Evolutionary conservation across 805 yeast species (phyloP).

Genomic region (Saitoella complicata): DNA sequence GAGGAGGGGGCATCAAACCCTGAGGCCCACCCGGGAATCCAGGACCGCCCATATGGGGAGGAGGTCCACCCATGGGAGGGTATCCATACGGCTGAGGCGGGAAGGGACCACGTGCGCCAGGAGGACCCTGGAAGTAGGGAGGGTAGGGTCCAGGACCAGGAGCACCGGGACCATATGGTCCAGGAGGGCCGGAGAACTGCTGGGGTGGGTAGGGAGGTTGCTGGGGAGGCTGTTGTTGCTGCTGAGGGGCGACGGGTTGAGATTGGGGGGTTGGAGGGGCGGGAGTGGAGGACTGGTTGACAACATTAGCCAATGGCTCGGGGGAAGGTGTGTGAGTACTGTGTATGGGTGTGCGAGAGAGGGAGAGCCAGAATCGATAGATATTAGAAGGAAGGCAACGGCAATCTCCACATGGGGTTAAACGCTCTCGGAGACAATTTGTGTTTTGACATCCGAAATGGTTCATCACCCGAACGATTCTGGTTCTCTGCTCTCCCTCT

Average conservation of each 20-base stretch:
- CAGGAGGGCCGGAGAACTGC: neutral
- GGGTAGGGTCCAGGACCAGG: conserved; percentile 24
- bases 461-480: conserved; percentile 18
- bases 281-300: neutral
- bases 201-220: conserved; percentile 3
- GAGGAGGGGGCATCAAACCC: conserved; percentile 3
- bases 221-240: conserved; percentile 8
- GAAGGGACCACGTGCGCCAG: too few species aligned
- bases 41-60: too few species aligned
- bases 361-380: too few species aligned
- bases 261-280: neutral
- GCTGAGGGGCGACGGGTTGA: conserved; percentile 4
- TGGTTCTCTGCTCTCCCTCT: too few species aligned
- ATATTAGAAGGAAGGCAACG: conserved; percentile 33
- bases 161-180: neutral
- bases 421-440: conserved; percentile 19
- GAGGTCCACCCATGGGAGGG: too few species aligned
- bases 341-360: too few species aligned
- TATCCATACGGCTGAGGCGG: too few species aligned
- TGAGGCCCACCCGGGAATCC: too few species aligned
- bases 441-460: conserved; percentile 17
- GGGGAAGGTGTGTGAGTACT: too few species aligned
- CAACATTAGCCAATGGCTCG: too few species aligned
- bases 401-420: conserved; percentile 21
- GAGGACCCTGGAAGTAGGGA: neutral